Percentiles rank a stretch among this genome's conserved stretches.
Evolutionary conservation across 805 yeast genomes (phyloP).

Genomic region (Saturnispora gosingensis): DNA sequence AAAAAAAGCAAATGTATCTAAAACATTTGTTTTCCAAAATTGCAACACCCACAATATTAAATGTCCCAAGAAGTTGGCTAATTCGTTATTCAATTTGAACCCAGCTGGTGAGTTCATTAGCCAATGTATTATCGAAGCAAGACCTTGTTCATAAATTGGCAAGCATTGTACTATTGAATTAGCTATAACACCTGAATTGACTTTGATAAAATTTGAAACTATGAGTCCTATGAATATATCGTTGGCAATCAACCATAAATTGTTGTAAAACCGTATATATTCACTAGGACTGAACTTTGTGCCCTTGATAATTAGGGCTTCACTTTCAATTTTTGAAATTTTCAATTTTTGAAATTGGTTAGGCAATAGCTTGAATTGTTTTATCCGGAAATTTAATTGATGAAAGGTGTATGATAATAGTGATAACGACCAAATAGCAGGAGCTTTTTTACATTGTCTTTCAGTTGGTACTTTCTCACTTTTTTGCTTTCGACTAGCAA

Average conservation of each 20-base stretch:
- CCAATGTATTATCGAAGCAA: constrained; percentile 48
- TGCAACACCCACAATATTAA: constrained; percentile 76
- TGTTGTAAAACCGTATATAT: constrained; percentile 74
- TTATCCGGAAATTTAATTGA: constrained; percentile 70
- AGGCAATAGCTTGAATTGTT: constrained; percentile 72
- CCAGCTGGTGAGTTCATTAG: constrained; percentile 90
- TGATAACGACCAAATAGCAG: constrained; percentile 6
- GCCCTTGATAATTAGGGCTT: constrained; percentile 31
- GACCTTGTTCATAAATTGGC: constrained; percentile 26
- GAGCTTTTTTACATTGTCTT: background rate
- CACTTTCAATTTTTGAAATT: constrained; percentile 32
- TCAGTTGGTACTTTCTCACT: background rate
- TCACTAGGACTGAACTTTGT: constrained; percentile 36
- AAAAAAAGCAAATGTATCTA: constrained; percentile 12
- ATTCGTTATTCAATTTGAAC: constrained; percentile 77
- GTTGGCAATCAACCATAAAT: constrained; percentile 78
- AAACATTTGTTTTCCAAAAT: constrained; percentile 40
- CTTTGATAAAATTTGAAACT: constrained; percentile 36
- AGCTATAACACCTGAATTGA: constrained; percentile 14
- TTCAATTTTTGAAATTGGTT: constrained; percentile 56
- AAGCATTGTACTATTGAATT: constrained; percentile 14
- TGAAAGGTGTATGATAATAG: constrained; percentile 37
- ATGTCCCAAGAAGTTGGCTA: constrained; percentile 80
- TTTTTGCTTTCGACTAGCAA: background rate
- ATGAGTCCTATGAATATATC: constrained; percentile 71